Conservation (phyloP, 2,329 filamentous ascomycete genomes). For the Fusarium paranaense region DNA sequence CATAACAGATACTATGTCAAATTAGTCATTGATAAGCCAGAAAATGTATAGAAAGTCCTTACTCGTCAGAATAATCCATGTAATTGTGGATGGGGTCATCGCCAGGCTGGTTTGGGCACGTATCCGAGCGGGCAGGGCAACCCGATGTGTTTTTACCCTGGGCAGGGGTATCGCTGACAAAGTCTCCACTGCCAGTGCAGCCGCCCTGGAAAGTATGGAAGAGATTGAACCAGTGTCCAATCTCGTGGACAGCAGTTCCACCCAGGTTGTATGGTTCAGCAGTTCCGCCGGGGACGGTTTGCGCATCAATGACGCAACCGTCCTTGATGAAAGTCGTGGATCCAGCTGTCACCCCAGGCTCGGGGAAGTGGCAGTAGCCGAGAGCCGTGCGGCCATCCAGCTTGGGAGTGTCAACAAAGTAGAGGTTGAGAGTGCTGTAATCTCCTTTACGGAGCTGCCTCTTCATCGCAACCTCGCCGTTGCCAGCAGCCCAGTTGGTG, state of each 20-base stretch:
- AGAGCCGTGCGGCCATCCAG: constrained; percentile 28
- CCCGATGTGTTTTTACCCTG: constrained; percentile 48
- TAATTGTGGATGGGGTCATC: constrained; percentile 52
- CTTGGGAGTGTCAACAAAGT: constrained; percentile 43
- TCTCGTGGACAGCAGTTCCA: constrained; percentile 49
- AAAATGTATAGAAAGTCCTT: neutral
- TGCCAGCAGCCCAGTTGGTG: constrained; percentile 57
- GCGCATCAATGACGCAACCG: constrained; percentile 54
- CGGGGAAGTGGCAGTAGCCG: constrained; percentile 62
- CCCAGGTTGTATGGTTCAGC: constrained; percentile 48
- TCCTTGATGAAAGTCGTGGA: constrained; percentile 48
- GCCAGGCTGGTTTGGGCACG: constrained; percentile 48
- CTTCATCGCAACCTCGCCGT: constrained; percentile 58
- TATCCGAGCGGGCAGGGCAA: constrained; percentile 51
- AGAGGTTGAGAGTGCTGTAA: constrained; percentile 54
- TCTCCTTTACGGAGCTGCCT: constrained; percentile 57
- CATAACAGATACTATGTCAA: constrained; percentile 31
- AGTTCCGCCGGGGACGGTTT: constrained; percentile 53
- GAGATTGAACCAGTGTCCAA: constrained; percentile 58
- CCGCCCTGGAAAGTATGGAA: constrained; percentile 55
- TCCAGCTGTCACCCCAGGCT: constrained; percentile 24
- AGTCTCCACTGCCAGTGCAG: constrained; percentile 51
- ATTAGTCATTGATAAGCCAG: neutral
- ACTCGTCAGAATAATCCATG: constrained; percentile 58
- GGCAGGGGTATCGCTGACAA: constrained; percentile 55